A percentile compares a stretch with the other conserved stretches of the same genome.
phyloP scores from a whole-genome alignment of 1,284 basidiomycete genomes.

The Fomitopsis schrenkii region DNA sequence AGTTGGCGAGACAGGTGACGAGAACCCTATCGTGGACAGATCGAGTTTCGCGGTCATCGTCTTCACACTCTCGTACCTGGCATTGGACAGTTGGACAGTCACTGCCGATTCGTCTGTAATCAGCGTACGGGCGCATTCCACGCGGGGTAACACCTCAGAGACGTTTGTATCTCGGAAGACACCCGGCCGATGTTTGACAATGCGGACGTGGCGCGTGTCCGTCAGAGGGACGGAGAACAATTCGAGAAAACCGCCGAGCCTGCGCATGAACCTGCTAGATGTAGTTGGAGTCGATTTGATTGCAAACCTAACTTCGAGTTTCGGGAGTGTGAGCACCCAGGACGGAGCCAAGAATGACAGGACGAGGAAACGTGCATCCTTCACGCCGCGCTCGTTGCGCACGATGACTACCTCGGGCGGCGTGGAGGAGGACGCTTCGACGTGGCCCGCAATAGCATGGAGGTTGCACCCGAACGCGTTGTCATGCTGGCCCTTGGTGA shows the following conservation, averaged over 20 bases:
- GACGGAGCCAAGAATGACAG: not conserved
- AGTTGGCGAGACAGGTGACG: not conserved
- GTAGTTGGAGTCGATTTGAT: not conserved
- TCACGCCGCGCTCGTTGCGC: not conserved
- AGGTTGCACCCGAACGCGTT: not conserved
- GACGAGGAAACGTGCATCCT: not conserved
- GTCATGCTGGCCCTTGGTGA: too few relatives aligned
- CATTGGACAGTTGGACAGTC: not conserved
- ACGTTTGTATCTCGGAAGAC: not conserved
- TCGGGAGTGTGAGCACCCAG: not conserved
- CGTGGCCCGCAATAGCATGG: not conserved
- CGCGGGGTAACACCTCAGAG: not conserved
- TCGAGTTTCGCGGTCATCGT: not conserved
- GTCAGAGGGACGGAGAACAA: not conserved
- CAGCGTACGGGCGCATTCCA: not conserved
- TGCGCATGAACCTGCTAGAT: not conserved
- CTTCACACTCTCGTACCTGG: not conserved
- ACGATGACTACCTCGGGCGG: not conserved
- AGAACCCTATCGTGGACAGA: not conserved
- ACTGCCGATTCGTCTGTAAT: not conserved
- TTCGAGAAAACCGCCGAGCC: not conserved
- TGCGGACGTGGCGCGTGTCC: not conserved
- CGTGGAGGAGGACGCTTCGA: not conserved
- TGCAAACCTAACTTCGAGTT: not conserved
- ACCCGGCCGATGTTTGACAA: not conserved